A percentile compares a stretch with the other conserved stretches of the same genome.
phyloP scores from a whole-genome alignment of 257 asterid genomes.

The Penstemon davidsonii region DNA sequence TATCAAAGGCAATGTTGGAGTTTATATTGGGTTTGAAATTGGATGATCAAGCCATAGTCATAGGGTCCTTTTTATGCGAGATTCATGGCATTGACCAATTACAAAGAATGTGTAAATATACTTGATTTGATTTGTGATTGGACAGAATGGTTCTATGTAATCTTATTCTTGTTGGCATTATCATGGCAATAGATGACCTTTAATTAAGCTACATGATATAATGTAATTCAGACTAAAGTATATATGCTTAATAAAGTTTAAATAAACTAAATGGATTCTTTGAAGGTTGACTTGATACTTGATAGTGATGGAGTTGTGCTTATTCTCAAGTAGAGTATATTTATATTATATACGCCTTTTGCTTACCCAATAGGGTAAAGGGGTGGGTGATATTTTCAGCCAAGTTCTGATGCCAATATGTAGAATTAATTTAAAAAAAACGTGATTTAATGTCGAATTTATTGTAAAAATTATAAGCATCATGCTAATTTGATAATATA shows the following conservation, averaged over 20 bases:
- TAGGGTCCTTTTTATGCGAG: constrained; percentile 40
- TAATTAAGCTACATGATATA: neutral
- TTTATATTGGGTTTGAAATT: neutral
- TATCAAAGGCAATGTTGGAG: neutral
- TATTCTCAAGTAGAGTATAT: constrained; percentile 37
- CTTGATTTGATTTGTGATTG: neutral
- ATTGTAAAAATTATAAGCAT: no score
- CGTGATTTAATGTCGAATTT: no score
- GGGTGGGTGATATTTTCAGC: constrained; percentile 21
- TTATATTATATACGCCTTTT: constrained; percentile 27
- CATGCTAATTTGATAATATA: no score
- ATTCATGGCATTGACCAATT: constrained; percentile 28
- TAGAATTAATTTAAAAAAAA: no score
- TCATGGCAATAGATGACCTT: neutral
- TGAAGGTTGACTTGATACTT: constrained; percentile 33
- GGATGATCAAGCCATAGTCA: constrained; percentile 24
- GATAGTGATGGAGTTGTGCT: constrained; percentile 22
- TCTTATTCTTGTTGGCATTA: constrained; percentile 5
- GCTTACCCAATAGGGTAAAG: constrained; percentile 39
- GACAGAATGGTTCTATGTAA: neutral
- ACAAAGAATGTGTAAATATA: neutral
- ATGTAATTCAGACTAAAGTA: neutral
- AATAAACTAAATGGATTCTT: constrained; percentile 14
- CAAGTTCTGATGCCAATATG: constrained; percentile 34
- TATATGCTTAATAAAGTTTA: neutral